Percentiles rank a stretch among this genome's conserved stretches.
phyloP scores from a whole-genome alignment of 148 eudicot species.

The Fagopyrum esculentum region DNA sequence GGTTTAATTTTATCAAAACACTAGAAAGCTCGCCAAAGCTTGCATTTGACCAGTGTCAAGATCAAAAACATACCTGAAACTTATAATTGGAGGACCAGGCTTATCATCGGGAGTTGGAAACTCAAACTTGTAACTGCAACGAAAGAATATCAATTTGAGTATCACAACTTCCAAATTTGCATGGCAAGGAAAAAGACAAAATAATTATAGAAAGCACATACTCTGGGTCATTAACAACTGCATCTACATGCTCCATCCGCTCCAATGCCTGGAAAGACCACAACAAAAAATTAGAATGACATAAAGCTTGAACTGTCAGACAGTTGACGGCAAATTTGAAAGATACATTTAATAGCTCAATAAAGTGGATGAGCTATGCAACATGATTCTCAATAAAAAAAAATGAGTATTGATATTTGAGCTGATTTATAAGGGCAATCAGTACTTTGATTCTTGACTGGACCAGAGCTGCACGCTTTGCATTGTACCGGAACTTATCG shows the following conservation, averaged over 20 bases:
- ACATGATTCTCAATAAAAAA: not conserved
- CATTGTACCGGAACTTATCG: conserved; percentile 95
- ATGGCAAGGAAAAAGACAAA: not conserved
- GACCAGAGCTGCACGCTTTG: conserved; percentile 99
- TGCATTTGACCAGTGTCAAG: not conserved
- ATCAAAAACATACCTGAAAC: conserved; percentile 67
- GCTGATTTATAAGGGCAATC: not conserved
- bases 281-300: conserved; percentile 7
- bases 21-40: not conserved
- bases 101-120: conserved; percentile 99
- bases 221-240: conserved; percentile 95
- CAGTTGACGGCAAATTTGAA: too few relatives aligned
- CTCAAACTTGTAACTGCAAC: conserved; percentile 93
- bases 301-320: too few relatives aligned
- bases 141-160: conserved; percentile 13
- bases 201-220: conserved; percentile 25
- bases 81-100: conserved; percentile 96
- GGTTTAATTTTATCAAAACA: not conserved
- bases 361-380: not conserved
- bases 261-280: conserved; percentile 69
- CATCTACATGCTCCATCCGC: conserved; percentile 79
- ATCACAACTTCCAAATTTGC: conserved; percentile 2
- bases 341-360: too few relatives aligned
- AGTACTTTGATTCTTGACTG: conserved; percentile 96
- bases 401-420: not conserved